Evolutionary conservation across 352 stramenopile genomes (phyloP).

Genomic region (Globisporangium apiculatum): DNA sequence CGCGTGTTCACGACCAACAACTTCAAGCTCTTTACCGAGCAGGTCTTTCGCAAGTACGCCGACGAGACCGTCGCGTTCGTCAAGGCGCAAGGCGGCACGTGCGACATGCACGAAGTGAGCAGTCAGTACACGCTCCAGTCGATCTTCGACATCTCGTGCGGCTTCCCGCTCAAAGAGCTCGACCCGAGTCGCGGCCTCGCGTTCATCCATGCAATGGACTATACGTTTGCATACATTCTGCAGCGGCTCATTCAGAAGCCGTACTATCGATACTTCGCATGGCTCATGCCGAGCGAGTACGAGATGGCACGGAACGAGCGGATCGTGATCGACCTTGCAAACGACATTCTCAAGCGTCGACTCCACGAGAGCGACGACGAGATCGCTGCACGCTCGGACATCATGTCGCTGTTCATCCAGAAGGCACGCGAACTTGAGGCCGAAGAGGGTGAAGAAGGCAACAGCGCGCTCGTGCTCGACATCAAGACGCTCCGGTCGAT

Average conservation of each 20-base stretch:
- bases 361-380: conserved; percentile 25
- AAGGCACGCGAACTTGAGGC: conserved; percentile 25
- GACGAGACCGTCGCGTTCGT: conserved; percentile 15
- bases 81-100: conserved; percentile 5
- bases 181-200: conserved; percentile 16
- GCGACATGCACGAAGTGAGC: conserved; percentile 43
- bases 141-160: conserved; percentile 57
- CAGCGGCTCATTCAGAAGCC: conserved; percentile 45
- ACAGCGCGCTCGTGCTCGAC: conserved; percentile 3
- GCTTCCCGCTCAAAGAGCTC: conserved; percentile 25
- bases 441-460: background rate
- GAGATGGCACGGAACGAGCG: conserved; percentile 18
- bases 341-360: conserved; percentile 28
- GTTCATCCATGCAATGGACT: conserved; percentile 42
- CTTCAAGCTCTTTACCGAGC: conserved; percentile 39
- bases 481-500: conserved; percentile 47
- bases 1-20: conserved; percentile 81
- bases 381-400: conserved; percentile 28
- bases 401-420: conserved; percentile 47
- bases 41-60: conserved; percentile 42
- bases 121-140: conserved; percentile 39
- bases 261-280: conserved; percentile 51
- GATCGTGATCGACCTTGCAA: conserved; percentile 24
- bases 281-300: conserved; percentile 56
- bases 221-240: conserved; percentile 39